These are phyloP conservation scores for Sporisorium scitamineum DNA, from an alignment of 1,284 basidiomycete genomes.

Conservation along the genomic window DNA sequence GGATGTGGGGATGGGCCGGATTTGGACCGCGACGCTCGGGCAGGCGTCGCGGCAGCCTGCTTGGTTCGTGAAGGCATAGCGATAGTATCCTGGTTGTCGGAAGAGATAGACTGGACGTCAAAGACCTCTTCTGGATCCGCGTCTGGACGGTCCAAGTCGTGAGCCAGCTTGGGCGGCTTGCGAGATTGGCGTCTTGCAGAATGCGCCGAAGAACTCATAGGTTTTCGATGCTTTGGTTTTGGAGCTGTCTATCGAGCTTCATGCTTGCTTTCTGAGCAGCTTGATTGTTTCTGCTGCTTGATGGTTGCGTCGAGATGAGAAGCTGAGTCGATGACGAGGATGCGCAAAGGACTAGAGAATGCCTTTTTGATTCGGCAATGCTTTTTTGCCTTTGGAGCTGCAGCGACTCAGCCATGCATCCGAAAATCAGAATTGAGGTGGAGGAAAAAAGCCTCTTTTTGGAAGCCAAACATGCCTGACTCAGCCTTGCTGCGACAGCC, in stretches of 20 bases:
- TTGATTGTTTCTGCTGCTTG: background rate
- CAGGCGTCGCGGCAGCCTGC: background rate
- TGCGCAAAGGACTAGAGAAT: background rate
- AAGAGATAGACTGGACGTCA: conserved; percentile 41
- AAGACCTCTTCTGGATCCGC: conserved; percentile 46
- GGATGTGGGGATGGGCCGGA: conserved; percentile 1
- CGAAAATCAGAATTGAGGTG: background rate
- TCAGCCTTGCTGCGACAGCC: conserved; percentile 10
- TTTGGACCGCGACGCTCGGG: conserved; percentile 12
- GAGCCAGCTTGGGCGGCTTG: conserved; percentile 28
- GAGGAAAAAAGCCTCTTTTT: background rate
- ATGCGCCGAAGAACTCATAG: conserved; percentile 20
- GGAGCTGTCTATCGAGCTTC: background rate
- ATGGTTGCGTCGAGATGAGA: background rate
- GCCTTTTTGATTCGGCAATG: conserved; percentile 7
- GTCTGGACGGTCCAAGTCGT: conserved; percentile 31
- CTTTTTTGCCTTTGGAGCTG: background rate
- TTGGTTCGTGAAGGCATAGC: conserved; percentile 25
- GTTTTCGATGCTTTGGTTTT: background rate
- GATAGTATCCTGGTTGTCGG: conserved; percentile 9
- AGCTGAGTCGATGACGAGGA: background rate
- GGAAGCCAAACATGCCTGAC: conserved; percentile 2
- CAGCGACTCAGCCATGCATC: conserved; percentile 22
- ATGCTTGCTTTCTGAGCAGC: conserved; percentile 1
- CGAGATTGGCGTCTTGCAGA: conserved; percentile 19